Evolutionary conservation across 192 early-diverging fungal genomes (phyloP).

Genomic region (Kickxella alabastrina): DNA sequence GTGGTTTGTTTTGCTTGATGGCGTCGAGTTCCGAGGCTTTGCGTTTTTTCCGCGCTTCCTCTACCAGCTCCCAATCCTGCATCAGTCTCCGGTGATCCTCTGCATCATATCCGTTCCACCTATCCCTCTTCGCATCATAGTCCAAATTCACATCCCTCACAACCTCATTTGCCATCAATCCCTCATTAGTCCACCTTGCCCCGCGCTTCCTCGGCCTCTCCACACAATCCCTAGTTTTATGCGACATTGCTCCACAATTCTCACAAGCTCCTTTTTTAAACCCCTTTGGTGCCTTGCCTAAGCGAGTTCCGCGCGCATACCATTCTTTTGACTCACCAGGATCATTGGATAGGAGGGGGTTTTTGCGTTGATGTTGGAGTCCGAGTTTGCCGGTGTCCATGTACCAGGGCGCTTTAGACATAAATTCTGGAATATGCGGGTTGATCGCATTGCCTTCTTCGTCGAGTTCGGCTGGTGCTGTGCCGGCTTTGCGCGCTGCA

Average conservation of each 20-base stretch:
- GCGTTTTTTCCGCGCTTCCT: slow-evolving; percentile 78
- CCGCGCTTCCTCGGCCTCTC: slow-evolving; percentile 86
- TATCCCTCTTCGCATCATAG: slow-evolving; percentile 96
- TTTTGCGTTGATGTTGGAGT: slow-evolving; percentile 79
- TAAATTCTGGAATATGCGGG: slow-evolving; percentile 97
- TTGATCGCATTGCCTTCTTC: slow-evolving; percentile 93
- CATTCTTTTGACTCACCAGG: slow-evolving; percentile 5
- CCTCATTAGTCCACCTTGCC: slow-evolving; percentile 83
- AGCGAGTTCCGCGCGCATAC: slow-evolving; percentile 26
- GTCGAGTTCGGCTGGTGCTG: slow-evolving; percentile 79
- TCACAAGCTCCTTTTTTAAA: slow-evolving; percentile 94
- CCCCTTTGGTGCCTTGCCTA: slow-evolving; percentile 81
- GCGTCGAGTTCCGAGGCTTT: slow-evolving; percentile 68
- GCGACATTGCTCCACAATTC: slow-evolving; percentile 96
- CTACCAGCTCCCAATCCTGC: slow-evolving; percentile 81
- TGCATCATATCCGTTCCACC: slow-evolving; percentile 98
- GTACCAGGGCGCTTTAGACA: slow-evolving; percentile 95
- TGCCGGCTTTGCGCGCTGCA: slow-evolving; percentile 92
- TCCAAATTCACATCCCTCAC: slow-evolving; percentile 68
- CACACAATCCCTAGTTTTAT: slow-evolving; percentile 90
- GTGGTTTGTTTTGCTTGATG: background rate
- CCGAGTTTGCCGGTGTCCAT: slow-evolving; percentile 75
- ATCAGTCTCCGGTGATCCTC: slow-evolving; percentile 66
- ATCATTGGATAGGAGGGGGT: too few relatives aligned
- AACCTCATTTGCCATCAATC: slow-evolving; percentile 82